These are phyloP conservation scores for Phlebopus sp. DNA, from an alignment of 1,284 basidiomycete genomes.

Conservation along the genomic window DNA sequence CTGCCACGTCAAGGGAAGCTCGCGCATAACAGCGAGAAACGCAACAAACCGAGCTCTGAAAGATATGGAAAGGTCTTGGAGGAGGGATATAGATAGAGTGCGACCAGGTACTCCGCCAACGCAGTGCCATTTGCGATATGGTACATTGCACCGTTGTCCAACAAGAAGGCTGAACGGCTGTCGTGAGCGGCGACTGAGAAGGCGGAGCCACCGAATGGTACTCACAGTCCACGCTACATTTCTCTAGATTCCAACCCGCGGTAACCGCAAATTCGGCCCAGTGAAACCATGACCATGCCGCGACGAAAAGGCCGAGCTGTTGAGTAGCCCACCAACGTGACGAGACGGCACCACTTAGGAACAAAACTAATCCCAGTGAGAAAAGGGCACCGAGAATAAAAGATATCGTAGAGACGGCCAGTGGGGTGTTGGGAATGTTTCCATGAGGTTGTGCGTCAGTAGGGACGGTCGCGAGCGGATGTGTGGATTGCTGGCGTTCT, in stretches of 20 bases:
- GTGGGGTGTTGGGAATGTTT: conserved; percentile 80
- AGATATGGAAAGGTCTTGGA: conserved; percentile 55
- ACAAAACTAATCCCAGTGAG: conserved; percentile 50
- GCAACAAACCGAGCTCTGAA: conserved; percentile 53
- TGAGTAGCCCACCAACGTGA: conserved; percentile 65
- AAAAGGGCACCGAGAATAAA: conserved; percentile 71
- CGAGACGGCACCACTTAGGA: conserved; percentile 44
- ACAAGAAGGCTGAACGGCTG: conserved; percentile 74
- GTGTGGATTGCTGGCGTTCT: conserved; percentile 35
- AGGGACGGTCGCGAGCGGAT: conserved; percentile 59
- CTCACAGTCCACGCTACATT: conserved; percentile 92
- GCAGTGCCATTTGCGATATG: conserved; percentile 83
- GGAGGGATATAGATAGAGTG: conserved; percentile 63
- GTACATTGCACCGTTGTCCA: conserved; percentile 89
- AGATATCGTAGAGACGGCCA: conserved; percentile 69
- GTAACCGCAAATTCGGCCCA: conserved; percentile 95
- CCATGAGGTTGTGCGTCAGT: conserved; percentile 45
- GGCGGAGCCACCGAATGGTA: conserved; percentile 11
- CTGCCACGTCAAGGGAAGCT: conserved; percentile 3
- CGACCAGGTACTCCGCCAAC: conserved; percentile 77
- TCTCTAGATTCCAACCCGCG: conserved; percentile 91
- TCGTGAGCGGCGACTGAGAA: neutral
- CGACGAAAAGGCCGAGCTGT: conserved; percentile 80
- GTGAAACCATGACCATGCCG: conserved; percentile 85
- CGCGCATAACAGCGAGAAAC: neutral